phyloP scores from a whole-genome alignment of 179 eudicot species.

The Camellia oleifera region DNA sequence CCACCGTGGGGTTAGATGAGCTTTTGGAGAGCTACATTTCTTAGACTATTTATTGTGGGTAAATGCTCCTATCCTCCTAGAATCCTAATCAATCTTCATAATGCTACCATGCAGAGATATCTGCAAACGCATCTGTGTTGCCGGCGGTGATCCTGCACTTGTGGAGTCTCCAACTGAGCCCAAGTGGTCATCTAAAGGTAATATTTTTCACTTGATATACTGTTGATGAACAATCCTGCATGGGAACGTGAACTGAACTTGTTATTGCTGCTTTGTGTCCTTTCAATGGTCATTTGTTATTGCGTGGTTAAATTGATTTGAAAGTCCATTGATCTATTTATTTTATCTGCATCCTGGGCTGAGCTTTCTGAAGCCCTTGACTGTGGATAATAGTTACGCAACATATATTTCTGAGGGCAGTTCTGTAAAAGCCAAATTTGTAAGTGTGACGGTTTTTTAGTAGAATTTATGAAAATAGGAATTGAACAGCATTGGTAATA shows the following conservation, averaged over 20 bases:
- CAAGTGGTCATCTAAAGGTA: conserved; percentile 93
- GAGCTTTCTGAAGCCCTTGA: background rate
- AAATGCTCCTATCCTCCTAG: background rate
- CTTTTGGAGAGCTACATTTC: background rate
- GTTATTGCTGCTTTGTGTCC: conserved; percentile 2
- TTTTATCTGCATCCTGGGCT: background rate
- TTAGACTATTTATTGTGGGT: background rate
- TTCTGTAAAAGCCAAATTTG: too few species aligned
- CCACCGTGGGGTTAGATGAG: too few species aligned
- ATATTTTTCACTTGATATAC: background rate
- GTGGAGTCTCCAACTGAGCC: conserved; percentile 95
- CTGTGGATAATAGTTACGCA: background rate
- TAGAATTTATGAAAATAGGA: background rate
- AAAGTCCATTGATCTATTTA: background rate
- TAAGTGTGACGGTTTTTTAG: too few species aligned
- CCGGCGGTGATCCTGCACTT: conserved; percentile 68
- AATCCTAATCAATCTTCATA: background rate
- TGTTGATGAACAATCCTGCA: background rate
- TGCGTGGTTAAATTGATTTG: background rate
- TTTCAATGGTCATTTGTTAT: background rate
- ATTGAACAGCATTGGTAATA: background rate
- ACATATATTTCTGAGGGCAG: too few species aligned
- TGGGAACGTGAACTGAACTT: background rate
- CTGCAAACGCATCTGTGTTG: conserved; percentile 67
- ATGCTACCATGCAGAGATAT: conserved; percentile 49